These are phyloP conservation scores for Fusarium sp. DNA, from an alignment of 2,329 filamentous ascomycete genomes.

Conservation along the genomic window DNA sequence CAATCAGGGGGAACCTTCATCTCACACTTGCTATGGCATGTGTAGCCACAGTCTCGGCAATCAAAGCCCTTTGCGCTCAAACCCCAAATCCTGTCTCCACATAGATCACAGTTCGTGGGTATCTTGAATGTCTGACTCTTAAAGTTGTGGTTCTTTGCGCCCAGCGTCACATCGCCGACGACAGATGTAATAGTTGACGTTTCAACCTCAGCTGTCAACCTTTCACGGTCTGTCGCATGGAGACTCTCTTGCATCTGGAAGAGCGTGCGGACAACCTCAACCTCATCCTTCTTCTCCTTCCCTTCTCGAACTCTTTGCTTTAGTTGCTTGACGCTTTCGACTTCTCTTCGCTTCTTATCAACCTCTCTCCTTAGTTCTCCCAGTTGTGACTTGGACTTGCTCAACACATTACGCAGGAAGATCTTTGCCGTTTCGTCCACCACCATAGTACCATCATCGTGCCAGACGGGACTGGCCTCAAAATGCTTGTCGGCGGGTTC, in stretches of 20 bases:
- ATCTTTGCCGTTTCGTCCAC: slow-evolving; percentile 88
- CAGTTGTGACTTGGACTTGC: slow-evolving; percentile 88
- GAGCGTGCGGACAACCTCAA: slow-evolving; percentile 83
- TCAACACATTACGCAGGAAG: slow-evolving; percentile 89
- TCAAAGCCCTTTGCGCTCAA: slow-evolving; percentile 96
- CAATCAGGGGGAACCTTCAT: slow-evolving; percentile 98
- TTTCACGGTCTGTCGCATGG: slow-evolving; percentile 84
- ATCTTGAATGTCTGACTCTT: slow-evolving; percentile 99
- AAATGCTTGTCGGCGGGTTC: slow-evolving; percentile 88
- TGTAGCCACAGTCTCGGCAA: slow-evolving; percentile 96
- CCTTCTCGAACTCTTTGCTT: slow-evolving; percentile 84
- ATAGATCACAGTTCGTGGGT: slow-evolving; percentile 97
- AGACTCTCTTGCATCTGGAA: slow-evolving; percentile 87
- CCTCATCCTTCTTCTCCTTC: slow-evolving; percentile 88
- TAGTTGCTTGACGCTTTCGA: slow-evolving; percentile 78
- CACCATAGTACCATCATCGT: slow-evolving; percentile 89
- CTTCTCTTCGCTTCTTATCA: slow-evolving; percentile 86
- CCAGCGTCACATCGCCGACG: slow-evolving; percentile 91
- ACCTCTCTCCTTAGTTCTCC: slow-evolving; percentile 84
- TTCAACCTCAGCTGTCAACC: slow-evolving; percentile 90
- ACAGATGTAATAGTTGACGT: slow-evolving; percentile 90
- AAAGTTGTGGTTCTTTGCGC: slow-evolving; percentile 96
- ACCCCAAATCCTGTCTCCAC: slow-evolving; percentile 96
- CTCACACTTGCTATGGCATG: slow-evolving; percentile 98
- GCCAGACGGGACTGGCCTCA: slow-evolving; percentile 96